Evolutionary conservation across 2,329 filamentous ascomycete species (phyloP).

Genomic region (Domatiomyces globalis): DNA sequence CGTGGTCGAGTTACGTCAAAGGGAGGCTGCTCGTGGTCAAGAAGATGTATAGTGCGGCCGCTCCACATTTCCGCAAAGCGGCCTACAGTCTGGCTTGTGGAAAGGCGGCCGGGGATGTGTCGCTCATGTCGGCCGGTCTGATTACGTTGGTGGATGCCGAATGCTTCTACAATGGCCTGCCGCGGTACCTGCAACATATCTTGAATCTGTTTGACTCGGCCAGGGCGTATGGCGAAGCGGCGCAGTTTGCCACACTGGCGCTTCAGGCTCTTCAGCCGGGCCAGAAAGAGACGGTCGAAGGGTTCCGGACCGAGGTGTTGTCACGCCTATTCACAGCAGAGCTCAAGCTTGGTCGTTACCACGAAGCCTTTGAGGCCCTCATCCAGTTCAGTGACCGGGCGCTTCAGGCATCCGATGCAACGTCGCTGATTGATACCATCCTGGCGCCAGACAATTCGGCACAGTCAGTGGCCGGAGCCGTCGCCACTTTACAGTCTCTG

Average conservation of each 20-base stretch:
- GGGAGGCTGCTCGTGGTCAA: slow-evolving; percentile 63
- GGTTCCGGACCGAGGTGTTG: slow-evolving; percentile 55
- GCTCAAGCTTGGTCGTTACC: slow-evolving; percentile 63
- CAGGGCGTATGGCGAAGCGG: slow-evolving; percentile 63
- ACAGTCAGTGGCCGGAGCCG: slow-evolving; percentile 29
- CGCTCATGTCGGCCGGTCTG: slow-evolving; percentile 43
- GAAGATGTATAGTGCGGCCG: slow-evolving; percentile 59
- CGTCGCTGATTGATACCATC: slow-evolving; percentile 44
- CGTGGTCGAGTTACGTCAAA: slow-evolving; percentile 63
- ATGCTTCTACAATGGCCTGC: slow-evolving; percentile 55
- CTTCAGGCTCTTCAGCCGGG: slow-evolving; percentile 45
- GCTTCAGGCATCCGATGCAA: slow-evolving; percentile 58
- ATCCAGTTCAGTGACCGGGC: slow-evolving; percentile 56
- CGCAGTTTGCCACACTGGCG: slow-evolving; percentile 67
- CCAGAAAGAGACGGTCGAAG: slow-evolving; percentile 22
- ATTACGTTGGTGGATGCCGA: slow-evolving; percentile 61
- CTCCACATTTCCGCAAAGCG: slow-evolving; percentile 65
- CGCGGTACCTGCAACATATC: slow-evolving; percentile 78
- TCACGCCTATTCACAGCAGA: slow-evolving; percentile 73
- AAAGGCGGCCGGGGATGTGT: slow-evolving; percentile 31
- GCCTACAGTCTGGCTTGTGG: slow-evolving; percentile 43
- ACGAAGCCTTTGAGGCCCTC: slow-evolving; percentile 68
- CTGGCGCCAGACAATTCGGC: slow-evolving; percentile 22
- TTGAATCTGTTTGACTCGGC: slow-evolving; percentile 66
- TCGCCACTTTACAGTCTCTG: slow-evolving; percentile 53